phyloP scores from a whole-genome alignment of 768 basidiomycete genomes.

The Lactarius hengduanensis region DNA sequence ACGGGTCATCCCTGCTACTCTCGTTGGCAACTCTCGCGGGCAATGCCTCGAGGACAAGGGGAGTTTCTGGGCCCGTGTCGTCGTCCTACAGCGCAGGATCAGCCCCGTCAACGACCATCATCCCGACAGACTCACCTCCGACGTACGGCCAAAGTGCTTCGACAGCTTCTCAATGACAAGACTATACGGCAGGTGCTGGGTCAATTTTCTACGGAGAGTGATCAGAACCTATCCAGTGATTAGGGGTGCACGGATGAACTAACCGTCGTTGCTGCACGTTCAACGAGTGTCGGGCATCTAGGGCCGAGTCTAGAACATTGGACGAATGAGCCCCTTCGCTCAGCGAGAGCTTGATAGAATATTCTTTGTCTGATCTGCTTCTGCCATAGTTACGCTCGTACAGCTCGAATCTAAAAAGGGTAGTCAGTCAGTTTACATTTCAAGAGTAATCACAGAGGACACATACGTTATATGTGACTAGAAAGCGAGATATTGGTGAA shows the following conservation, averaged over 20 bases:
- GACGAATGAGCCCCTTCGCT: constrained; percentile 98
- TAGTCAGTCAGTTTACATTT: constrained; percentile 16
- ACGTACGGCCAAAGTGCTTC: constrained; percentile 74
- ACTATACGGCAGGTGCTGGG: constrained; percentile 84
- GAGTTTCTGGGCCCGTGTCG: constrained; percentile 56
- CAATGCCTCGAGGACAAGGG: constrained; percentile 45
- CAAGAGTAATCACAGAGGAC: constrained; percentile 3
- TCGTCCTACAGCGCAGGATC: constrained; percentile 46
- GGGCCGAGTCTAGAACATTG: constrained; percentile 90
- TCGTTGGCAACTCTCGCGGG: constrained; percentile 37
- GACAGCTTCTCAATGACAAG: constrained; percentile 84
- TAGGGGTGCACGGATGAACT: constrained; percentile 30
- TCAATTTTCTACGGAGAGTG: constrained; percentile 60
- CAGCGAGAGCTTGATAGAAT: constrained; percentile 87
- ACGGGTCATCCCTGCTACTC: constrained; percentile 43
- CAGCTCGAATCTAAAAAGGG: constrained; percentile 63
- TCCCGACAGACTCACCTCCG: constrained; percentile 47
- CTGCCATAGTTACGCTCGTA: constrained; percentile 91
- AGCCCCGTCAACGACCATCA: neutral
- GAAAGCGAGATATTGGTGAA: constrained; percentile 14
- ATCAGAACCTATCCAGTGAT: constrained; percentile 15
- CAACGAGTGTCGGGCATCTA: constrained; percentile 94
- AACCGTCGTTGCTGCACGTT: constrained; percentile 91
- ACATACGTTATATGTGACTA: constrained; percentile 81
- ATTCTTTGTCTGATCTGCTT: constrained; percentile 91